phyloP scores from a whole-genome alignment of 2,329 filamentous ascomycete species.

The Pseudonectria buxi region DNA sequence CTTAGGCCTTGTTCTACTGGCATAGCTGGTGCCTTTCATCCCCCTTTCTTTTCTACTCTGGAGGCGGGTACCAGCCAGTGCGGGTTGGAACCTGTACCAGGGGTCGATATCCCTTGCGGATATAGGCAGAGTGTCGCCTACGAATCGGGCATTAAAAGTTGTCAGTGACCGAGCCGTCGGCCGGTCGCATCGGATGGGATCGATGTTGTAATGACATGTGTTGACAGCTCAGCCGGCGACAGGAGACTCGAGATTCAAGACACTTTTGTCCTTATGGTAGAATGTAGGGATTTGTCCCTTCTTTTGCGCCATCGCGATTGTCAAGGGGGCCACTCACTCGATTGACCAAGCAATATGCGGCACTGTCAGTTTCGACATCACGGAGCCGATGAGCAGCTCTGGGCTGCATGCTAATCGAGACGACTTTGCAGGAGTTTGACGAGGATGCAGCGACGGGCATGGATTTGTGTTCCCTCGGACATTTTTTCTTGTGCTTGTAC shows the following conservation, averaged over 20 bases:
- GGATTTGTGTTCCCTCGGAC: constrained; percentile 30
- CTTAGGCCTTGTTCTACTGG: no score
- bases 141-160: constrained; percentile 6
- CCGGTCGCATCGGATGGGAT: constrained; percentile 14
- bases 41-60: no score
- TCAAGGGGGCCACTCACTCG: constrained; percentile 1
- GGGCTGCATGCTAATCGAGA: constrained; percentile 3
- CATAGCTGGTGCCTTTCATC: no score
- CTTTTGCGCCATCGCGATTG: neutral
- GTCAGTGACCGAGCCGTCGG: constrained; percentile 14
- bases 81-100: no score
- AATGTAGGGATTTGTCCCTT: neutral
- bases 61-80: no score
- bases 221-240: constrained; percentile 4
- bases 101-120: no score
- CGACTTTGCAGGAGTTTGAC: constrained; percentile 8
- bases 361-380: constrained; percentile 4
- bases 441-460: constrained; percentile 14
- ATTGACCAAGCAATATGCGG: constrained; percentile 7
- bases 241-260: constrained; percentile 3
- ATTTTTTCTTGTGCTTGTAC: constrained; percentile 36
- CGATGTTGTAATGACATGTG: constrained; percentile 5
- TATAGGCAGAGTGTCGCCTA: constrained; percentile 1
- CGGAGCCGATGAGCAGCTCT: constrained; percentile 3
- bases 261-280: neutral